phyloP scores from a whole-genome alignment of 352 stramenopile genomes.

The Phytopythium helicoides region DNA sequence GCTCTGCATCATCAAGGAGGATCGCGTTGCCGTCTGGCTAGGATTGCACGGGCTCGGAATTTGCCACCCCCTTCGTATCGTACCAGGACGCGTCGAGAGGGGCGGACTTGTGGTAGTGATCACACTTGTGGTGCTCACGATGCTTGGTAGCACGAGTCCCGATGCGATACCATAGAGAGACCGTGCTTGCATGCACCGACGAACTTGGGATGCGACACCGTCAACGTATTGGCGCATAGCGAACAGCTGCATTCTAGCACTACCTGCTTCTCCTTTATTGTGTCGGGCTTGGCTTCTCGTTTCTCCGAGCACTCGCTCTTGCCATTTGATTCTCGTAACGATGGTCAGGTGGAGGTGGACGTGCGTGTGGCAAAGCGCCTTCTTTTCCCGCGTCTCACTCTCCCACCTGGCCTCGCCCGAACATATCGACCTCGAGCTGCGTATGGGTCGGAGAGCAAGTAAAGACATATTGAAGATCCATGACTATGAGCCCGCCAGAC shows the following conservation, averaged over 20 bases:
- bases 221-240: slow-evolving; percentile 24
- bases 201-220: slow-evolving; percentile 16
- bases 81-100: slow-evolving; percentile 15
- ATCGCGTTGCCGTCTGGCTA: no score
- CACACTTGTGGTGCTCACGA: slow-evolving; percentile 1
- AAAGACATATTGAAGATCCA: slow-evolving; percentile 42
- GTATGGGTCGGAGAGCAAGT: slow-evolving; percentile 44
- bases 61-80: slow-evolving; percentile 30
- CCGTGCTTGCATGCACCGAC: slow-evolving; percentile 11
- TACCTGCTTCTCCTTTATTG: no score
- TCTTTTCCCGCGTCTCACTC: slow-evolving; percentile 23
- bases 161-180: no score
- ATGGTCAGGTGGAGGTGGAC: slow-evolving; percentile 27
- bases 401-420: slow-evolving; percentile 22
- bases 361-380: slow-evolving; percentile 32
- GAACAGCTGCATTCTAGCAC: slow-evolving; percentile 34
- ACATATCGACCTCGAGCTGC: slow-evolving; percentile 4
- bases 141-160: slow-evolving; percentile 17
- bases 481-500: slow-evolving; percentile 30
- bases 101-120: slow-evolving; percentile 7
- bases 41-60: slow-evolving; percentile 18
- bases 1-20: no score
- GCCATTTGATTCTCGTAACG: slow-evolving; percentile 4
- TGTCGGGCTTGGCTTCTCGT: background rate
- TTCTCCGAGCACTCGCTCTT: background rate